Base-by-base conservation (phyloP, 805 yeast species). In the Cyberlindnera amylophila region DNA sequence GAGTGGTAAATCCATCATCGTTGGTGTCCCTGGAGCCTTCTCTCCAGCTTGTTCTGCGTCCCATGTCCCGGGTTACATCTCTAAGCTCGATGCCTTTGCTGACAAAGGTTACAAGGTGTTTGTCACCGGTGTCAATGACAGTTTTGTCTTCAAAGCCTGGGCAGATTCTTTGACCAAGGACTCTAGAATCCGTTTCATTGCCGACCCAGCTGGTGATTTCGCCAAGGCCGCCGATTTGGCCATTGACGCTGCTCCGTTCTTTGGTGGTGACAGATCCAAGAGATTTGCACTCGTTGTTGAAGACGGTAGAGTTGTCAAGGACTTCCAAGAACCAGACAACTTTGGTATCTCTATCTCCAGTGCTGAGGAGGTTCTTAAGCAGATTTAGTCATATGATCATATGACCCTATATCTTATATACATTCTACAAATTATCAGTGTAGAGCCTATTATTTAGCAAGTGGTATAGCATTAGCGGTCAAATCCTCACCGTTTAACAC, bases 91-190 rank as follows among this genome's bases (percentile, higher is more conserved):
- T 6, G 69, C 73, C 27, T 76, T 88, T 57, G 67, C 74, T 47
- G 70, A 69, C 23, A 82, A 83, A 64, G 96, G 96, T n/a, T 71
- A 77, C 64, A 65, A 77, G 35, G 63, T 88, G 39, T 79, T 72
- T 54, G 77, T 89, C 33, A 77, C 89, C 28, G 73, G 93, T 15
- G 96, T 86, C 37, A 89, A 89, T 63, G 96, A 89, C 60, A 75
- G 93, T 3, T 89, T 89, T 62, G 96, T 88, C 38, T 77, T 81
- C 57, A 75, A 77, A 53, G 90, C 93, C 0, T 89, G 96, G 95
- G 78, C 76, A 42, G 56, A 66, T 16, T 56, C 74, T 18, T 21
- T 50, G 26, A 41, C 45, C 39, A 42, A 35, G 13, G 49, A 45
- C 34, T 18, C 42, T 3, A 60, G 67, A 41, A 64, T 82, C 41